Base-by-base conservation (phyloP, 73 alveolate genomes). In the Diophrys appendiculata region DNA sequence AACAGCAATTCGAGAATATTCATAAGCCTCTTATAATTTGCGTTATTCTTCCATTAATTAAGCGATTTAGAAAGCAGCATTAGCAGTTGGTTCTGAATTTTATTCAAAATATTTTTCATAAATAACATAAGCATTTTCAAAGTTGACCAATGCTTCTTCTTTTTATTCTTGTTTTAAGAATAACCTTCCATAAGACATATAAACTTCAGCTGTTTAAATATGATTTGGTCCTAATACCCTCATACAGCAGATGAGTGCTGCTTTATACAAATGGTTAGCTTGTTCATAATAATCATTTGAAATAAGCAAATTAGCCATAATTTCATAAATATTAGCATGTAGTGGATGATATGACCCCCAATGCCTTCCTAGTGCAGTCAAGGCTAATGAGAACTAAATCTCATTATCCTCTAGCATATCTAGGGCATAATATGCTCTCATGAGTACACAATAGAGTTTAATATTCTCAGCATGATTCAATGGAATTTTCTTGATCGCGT, bases 301-400 rank as follows among this genome's bases (percentile, higher is more conserved):
- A 32, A 89, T 88, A 27, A 86, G 60, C 65, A 91, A 69, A 69
- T 72, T 70, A 26, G 95, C 97, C 88, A 91, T 81, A 1, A 91
- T 83, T 25, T 90, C 83, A 52, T 82, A 91, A 14, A 91, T 78
- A 0, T 90, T 88, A 25, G 92, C 70, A 68, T 88, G 95, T 0
- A 91, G 81, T 0, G 97, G 97, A 69, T 91, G 97, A 74, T 70
- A 68, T 26, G 76, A 80, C 30, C 97, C 97, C 91, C 94, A 88
- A 78, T 91, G 97, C 34, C 78, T 80, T 14, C 55, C 97, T 0
- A 91, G 65, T 11, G 90, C 76, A 33, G 79, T 43, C 2, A 91
- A 53, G 0, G 97, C 95, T 53, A 76, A 55, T 31, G 77, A 71
- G 78, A 91, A 88, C 70, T 83, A 88, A 70, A 73, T 68, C 71